Evolutionary conservation across 2,329 filamentous ascomycete genomes (phyloP), one percentile per base, ranked within the genome.

Genomic region (Xylariales sp.): DNA sequence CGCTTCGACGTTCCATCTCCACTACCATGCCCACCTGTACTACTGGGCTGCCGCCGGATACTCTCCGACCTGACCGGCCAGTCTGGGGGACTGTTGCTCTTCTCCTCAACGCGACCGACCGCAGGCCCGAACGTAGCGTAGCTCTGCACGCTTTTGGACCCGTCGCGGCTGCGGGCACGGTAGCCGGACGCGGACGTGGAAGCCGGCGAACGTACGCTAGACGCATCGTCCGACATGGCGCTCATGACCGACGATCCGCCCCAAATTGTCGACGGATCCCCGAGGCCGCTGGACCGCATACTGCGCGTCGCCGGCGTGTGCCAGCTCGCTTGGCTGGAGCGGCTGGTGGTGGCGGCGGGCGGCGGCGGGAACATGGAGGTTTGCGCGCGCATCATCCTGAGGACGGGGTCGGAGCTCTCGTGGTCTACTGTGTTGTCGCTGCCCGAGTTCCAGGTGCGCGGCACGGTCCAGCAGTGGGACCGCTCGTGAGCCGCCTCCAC

Each of bases 401-500:
- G 18, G 2, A 55, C 48, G 2, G 55, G 53, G 21, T 54, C 53
- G 1, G 45, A 31, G 15, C 28, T n/a, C 9, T 31, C 35, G 3
- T 51, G 51, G 3, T 44, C 43, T 12, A 35, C 44, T 1, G 51
- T 52, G 2, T 45, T 46, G 14, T 40, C 36, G 7, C 32, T 40
- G 14, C 31, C 42, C 15, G 31, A 36, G 27, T 33, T 31, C 70
- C 72, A 73, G 5, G 53, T 58, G n/a, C 54, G 62, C 3, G 65
- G 63, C 9, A 64, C 64, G 0, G 59, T 45, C 74, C 74, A 78
- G 58, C 74, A 78, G 49, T 78, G 66, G 3, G 71, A 75, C 14
- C 70, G 61, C 52, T 74, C 69, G 46, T 77, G 74, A 7, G 61
- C 52, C 1, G 67, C 65, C 44, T 73, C 68, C 11, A 43, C 46